Conservation (phyloP, 2,329 filamentous ascomycete species). For the Seiridium cupressi region DNA sequence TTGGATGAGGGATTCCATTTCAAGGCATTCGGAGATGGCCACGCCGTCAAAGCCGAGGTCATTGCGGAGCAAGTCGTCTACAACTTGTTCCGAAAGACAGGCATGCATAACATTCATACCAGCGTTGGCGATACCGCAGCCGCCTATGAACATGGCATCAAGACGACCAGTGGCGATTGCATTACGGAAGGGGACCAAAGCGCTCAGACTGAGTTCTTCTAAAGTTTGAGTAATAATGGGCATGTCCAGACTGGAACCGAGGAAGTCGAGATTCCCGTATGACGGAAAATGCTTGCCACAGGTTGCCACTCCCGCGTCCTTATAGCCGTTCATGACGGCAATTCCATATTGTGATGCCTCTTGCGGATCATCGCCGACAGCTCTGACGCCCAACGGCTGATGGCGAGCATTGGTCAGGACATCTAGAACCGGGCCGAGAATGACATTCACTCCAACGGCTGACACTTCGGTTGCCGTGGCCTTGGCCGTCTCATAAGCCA, state of each 20-base stretch:
- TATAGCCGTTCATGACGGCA: constrained; percentile 87
- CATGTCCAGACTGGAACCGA: constrained; percentile 86
- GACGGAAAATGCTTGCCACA: constrained; percentile 97
- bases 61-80: constrained; percentile 83
- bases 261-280: constrained; percentile 91
- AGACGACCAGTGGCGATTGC: constrained; percentile 78
- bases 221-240: constrained; percentile 94
- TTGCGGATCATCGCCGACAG: constrained; percentile 88
- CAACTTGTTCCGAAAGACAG: constrained; percentile 88
- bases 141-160: constrained; percentile 94
- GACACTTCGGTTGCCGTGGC: constrained; percentile 90
- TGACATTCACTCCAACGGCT: constrained; percentile 93
- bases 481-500: constrained; percentile 88
- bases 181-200: constrained; percentile 86
- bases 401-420: constrained; percentile 91
- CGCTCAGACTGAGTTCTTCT: constrained; percentile 88
- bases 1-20: constrained; percentile 94
- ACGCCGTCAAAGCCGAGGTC: constrained; percentile 90
- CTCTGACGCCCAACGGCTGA: constrained; percentile 85
- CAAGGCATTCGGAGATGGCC: constrained; percentile 90
- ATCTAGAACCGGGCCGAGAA: constrained; percentile 89
- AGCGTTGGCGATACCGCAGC: constrained; percentile 86
- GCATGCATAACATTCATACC: constrained; percentile 96
- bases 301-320: constrained; percentile 83
- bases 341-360: constrained; percentile 92